Evolutionary conservation across 2,329 filamentous ascomycete genomes (phyloP).

Genomic region (Colletotrichum falcatum): DNA sequence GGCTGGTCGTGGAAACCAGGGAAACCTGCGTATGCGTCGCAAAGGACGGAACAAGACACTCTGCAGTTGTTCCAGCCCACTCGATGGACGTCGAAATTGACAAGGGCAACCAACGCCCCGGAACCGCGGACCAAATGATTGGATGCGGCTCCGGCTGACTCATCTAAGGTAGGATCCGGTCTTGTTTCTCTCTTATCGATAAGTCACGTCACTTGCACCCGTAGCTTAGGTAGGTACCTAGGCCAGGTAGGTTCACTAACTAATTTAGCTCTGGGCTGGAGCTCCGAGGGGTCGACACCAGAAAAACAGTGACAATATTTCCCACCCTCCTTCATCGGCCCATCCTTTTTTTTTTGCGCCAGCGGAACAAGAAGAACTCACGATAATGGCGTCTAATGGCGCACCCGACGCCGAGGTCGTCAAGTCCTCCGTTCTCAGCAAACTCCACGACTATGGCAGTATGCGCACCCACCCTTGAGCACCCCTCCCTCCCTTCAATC

Average conservation of each 20-base stretch:
- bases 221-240: background rate
- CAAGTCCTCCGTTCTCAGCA: conserved; percentile 30
- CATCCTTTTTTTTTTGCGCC: background rate
- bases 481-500: background rate
- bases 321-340: background rate
- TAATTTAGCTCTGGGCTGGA: background rate
- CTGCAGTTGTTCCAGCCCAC: conserved; percentile 26
- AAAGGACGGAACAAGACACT: conserved; percentile 25
- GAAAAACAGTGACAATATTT: conserved; percentile 30
- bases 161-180: conserved; percentile 13
- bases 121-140: conserved; percentile 26
- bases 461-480: conserved; percentile 47
- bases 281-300: background rate
- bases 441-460: conserved; percentile 63
- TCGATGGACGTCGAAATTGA: conserved; percentile 36
- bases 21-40: conserved; percentile 16
- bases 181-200: conserved; percentile 31
- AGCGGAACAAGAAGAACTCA: background rate
- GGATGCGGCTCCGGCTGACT: conserved; percentile 18
- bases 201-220: conserved; percentile 21
- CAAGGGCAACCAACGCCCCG: conserved; percentile 1
- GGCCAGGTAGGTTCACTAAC: background rate
- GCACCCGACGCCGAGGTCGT: background rate
- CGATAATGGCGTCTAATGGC: conserved; percentile 19
- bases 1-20: background rate